Evolutionary conservation across 2,329 filamentous ascomycete species (phyloP).

Genomic region (Pezicula carpinea): DNA sequence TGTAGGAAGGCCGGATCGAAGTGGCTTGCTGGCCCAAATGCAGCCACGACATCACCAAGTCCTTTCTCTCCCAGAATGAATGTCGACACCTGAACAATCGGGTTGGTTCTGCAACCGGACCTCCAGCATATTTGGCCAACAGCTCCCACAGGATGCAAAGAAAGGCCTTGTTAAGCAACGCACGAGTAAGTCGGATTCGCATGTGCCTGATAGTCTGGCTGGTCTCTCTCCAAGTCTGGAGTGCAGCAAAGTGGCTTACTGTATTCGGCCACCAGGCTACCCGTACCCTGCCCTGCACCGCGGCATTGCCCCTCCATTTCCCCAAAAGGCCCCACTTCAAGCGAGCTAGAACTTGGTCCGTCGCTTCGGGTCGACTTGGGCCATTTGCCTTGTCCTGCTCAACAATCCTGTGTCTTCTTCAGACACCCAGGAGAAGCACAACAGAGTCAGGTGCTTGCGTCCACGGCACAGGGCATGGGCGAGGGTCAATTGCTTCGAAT

Average conservation of each 20-base stretch:
- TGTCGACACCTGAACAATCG: too few relatives aligned
- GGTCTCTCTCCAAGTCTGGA: too few relatives aligned
- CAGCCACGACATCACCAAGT: not conserved
- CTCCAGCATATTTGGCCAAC: too few relatives aligned
- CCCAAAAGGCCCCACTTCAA: slow-evolving; percentile 11
- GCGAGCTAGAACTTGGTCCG: slow-evolving; percentile 4
- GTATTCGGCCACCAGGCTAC: not conserved
- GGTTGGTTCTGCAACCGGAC: too few relatives aligned
- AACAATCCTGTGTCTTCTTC: not conserved
- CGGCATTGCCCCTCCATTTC: slow-evolving; percentile 11
- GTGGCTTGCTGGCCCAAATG: not conserved
- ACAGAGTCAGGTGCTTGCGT: slow-evolving; percentile 13
- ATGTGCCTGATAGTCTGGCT: too few relatives aligned
- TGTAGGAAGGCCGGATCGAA: not conserved
- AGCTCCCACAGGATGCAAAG: too few relatives aligned
- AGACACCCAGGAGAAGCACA: slow-evolving; percentile 6
- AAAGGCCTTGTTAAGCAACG: too few relatives aligned
- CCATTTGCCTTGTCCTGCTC: not conserved
- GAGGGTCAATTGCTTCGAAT: not conserved
- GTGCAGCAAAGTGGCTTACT: too few relatives aligned
- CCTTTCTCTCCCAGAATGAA: not conserved
- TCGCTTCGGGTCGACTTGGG: not conserved
- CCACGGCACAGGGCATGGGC: not conserved
- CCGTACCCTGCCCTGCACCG: not conserved
- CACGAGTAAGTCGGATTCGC: not conserved